phyloP scores from a whole-genome alignment of 768 basidiomycete species.

The Grammothele lineata region DNA sequence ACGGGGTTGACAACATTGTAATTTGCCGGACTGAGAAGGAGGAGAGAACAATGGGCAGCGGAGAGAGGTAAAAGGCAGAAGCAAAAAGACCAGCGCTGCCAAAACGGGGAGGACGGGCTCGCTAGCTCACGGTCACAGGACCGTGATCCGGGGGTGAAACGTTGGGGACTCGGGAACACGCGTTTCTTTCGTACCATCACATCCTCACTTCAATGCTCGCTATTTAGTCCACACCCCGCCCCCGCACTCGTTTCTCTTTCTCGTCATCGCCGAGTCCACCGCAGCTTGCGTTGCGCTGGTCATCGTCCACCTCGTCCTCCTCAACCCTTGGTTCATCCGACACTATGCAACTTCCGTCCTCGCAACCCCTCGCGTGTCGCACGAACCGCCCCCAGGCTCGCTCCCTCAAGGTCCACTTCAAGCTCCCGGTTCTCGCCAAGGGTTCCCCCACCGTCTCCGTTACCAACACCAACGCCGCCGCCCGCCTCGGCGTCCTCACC shows the following conservation, averaged over 20 bases:
- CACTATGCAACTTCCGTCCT: background rate
- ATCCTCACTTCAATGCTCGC: background rate
- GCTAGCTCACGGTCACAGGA: conserved; percentile 1
- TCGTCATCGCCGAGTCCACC: background rate
- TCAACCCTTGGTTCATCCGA: conserved; percentile 1
- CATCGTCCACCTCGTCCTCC: conserved; percentile 9
- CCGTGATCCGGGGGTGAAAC: conserved; percentile 2
- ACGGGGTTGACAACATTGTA: too few relatives aligned
- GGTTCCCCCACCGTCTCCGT: conserved; percentile 36
- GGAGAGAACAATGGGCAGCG: too few relatives aligned
- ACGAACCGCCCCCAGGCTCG: conserved; percentile 8
- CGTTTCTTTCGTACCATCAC: background rate
- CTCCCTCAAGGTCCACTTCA: conserved; percentile 14
- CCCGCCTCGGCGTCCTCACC: conserved; percentile 5
- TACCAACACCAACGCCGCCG: conserved; percentile 28
- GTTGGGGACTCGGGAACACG: background rate
- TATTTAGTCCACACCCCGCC: background rate
- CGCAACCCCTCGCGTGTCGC: conserved; percentile 5
- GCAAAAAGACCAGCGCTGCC: too few relatives aligned
- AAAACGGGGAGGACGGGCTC: too few relatives aligned
- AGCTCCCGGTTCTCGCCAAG: conserved; percentile 22
- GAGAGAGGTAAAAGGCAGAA: too few relatives aligned
- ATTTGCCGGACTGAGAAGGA: too few relatives aligned
- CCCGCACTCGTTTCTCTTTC: background rate
- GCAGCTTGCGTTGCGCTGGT: conserved; percentile 15